Evolutionary conservation across 1,139 yeast species (phyloP).

Genomic region (Debaryomycetaceae sp.): DNA sequence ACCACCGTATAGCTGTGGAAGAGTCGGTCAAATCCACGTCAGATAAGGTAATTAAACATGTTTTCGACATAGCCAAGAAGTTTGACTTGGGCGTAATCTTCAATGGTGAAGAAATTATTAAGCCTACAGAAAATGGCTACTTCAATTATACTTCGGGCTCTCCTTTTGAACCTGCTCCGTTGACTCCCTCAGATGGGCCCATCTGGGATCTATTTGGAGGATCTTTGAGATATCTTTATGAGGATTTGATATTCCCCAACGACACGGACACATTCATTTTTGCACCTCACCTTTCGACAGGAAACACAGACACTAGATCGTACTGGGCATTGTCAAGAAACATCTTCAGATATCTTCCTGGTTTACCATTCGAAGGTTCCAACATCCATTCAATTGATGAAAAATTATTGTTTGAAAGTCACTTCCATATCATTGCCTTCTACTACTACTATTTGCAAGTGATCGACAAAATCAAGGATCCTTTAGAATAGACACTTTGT

Average conservation of each 20-base stretch:
- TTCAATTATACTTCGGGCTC: slow-evolving; percentile 38
- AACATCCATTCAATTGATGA: slow-evolving; percentile 37
- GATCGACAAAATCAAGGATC: slow-evolving; percentile 15
- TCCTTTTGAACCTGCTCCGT: slow-evolving; percentile 57
- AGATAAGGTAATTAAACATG: slow-evolving; percentile 34
- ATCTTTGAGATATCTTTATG: slow-evolving; percentile 54
- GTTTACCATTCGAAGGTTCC: slow-evolving; percentile 14
- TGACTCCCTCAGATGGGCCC: slow-evolving; percentile 45
- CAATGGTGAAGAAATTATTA: slow-evolving; percentile 27
- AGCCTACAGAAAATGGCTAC: slow-evolving; percentile 38
- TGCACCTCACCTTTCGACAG: slow-evolving; percentile 34
- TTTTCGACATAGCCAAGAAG: slow-evolving; percentile 39
- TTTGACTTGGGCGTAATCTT: slow-evolving; percentile 45
- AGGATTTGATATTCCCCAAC: slow-evolving; percentile 38
- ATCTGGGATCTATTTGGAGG: slow-evolving; percentile 58
- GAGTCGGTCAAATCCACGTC: slow-evolving; percentile 40
- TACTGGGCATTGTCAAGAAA: slow-evolving; percentile 41
- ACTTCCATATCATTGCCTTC: slow-evolving; percentile 20
- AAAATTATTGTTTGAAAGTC: slow-evolving; percentile 21
- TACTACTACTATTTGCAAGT: slow-evolving; percentile 40
- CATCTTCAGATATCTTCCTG: slow-evolving; percentile 37
- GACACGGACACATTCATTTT: slow-evolving; percentile 23
- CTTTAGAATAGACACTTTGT: not conserved
- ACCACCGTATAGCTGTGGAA: slow-evolving; percentile 59
- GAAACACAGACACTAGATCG: slow-evolving; percentile 40